These are phyloP conservation scores for Seiridium unicorne DNA, from an alignment of 2,329 filamentous ascomycete genomes.

Conservation along the genomic window DNA sequence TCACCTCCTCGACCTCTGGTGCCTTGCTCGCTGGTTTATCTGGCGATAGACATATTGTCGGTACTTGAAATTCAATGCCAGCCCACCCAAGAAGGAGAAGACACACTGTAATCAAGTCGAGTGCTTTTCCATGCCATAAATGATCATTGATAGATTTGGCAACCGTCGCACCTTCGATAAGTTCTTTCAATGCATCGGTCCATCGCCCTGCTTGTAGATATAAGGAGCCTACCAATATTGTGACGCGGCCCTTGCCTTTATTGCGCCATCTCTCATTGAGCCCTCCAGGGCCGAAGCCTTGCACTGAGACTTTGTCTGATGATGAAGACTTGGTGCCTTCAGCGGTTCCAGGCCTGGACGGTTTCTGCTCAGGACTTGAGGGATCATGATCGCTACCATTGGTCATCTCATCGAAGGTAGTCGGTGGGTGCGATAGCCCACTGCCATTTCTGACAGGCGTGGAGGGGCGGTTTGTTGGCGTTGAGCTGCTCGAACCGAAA, in stretches of 20 bases:
- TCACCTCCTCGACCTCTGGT: slow-evolving; percentile 35
- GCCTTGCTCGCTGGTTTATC: slow-evolving; percentile 41
- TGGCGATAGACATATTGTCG: slow-evolving; percentile 50
- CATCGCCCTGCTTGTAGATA: slow-evolving; percentile 89
- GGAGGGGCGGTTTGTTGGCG: slow-evolving; percentile 44
- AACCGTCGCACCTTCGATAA: slow-evolving; percentile 75
- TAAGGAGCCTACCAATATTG: slow-evolving; percentile 78
- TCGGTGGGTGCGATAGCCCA: slow-evolving; percentile 45
- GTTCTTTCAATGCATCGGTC: slow-evolving; percentile 81
- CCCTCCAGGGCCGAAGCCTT: slow-evolving; percentile 71
- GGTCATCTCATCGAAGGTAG: slow-evolving; percentile 45
- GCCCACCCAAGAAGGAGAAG: slow-evolving; percentile 83
- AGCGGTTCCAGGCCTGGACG: slow-evolving; percentile 34
- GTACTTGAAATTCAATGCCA: slow-evolving; percentile 79
- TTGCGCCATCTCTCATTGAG: slow-evolving; percentile 75
- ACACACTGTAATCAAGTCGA: slow-evolving; percentile 83
- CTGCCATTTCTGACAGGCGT: slow-evolving; percentile 45
- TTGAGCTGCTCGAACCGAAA: slow-evolving; percentile 43
- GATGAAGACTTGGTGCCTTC: slow-evolving; percentile 49
- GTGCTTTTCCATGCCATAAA: slow-evolving; percentile 94
- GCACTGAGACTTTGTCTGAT: slow-evolving; percentile 59
- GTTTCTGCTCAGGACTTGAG: slow-evolving; percentile 40
- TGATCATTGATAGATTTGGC: slow-evolving; percentile 83
- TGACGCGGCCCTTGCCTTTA: slow-evolving; percentile 76
- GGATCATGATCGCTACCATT: slow-evolving; percentile 31